Conservation (phyloP, 148 eudicot genomes). For the Polygonum maritimum region DNA sequence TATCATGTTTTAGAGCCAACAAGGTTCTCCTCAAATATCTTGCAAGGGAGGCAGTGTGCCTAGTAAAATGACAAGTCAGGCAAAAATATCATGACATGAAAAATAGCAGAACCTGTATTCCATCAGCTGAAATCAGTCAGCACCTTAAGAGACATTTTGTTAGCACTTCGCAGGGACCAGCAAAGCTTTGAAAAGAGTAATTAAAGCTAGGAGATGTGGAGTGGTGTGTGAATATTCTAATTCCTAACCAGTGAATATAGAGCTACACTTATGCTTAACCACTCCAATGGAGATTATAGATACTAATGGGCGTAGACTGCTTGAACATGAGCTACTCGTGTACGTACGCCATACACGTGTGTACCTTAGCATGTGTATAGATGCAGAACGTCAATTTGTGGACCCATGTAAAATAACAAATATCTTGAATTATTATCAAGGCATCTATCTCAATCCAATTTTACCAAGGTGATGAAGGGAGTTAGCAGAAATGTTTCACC, state of each 20-base stretch:
- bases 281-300: background rate
- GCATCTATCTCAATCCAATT: background rate
- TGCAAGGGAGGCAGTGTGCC: conserved; percentile 76
- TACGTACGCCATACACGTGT: background rate
- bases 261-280: background rate
- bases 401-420: too few species aligned
- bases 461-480: background rate
- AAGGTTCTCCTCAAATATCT: conserved; percentile 53
- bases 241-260: background rate
- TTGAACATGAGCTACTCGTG: background rate
- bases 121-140: background rate
- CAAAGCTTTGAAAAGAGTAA: background rate
- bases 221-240: background rate
- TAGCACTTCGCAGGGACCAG: background rate
- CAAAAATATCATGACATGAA: background rate
- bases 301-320: background rate
- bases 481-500: background rate
- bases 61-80: conserved; percentile 20
- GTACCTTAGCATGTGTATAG: background rate
- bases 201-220: background rate
- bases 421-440: background rate
- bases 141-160: background rate
- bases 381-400: background rate
- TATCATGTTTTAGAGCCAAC: conserved; percentile 54
- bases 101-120: background rate